Base-by-base conservation (phyloP, 1,139 yeast genomes). In the Hyphopichia khmerensis region DNA sequence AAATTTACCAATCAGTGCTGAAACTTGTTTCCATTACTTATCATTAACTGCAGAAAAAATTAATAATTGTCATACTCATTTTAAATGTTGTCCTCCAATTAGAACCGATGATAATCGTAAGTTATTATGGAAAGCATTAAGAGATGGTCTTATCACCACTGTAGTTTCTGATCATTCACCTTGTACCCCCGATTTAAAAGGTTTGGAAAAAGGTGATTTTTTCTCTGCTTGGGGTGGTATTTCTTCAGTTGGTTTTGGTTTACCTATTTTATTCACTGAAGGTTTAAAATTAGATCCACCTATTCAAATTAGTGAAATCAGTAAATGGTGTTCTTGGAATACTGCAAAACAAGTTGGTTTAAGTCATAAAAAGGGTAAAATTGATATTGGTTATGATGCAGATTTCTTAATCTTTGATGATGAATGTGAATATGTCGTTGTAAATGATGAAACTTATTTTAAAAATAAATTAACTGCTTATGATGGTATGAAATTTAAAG, bases 211-310 rank as follows among this genome's bases (percentile, higher is more conserved):
- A 44, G 97, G 97, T 39, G 96, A 91, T 59, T 91, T 90, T 60
- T 82, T 89, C 60, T 79, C 82, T 38, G 96, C 97, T 2, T 91
- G 97, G 98, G 98, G 97, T 38, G 98, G 97, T n/a, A 89, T 91
- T 40, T 78, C 96, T 2, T 87, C 96, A 1, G 95, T 91, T 23
- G 98, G 98, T 0, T 79, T 90, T 40, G 97, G 97, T 0, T 74
- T 91, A 42, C 87, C 96, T 0, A 75, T 90, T 36, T 65, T 91
- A 44, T 83, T 78, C 73, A 87, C 96, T 1, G 90, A 85, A 53
- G 90, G 91, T 8, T 65, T 67, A 42, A 75, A 78, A 52, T 66
- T 78, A 43, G 46, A 64, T 14, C 80, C 83, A 2, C 82, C 80
- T 16, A 70, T 84, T 15, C 56, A 79, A 0, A 61, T 88, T 15